These are phyloP conservation scores for Edaphochlamys debaryana DNA, from an alignment of 139 green algal species.

Conservation along the genomic window DNA sequence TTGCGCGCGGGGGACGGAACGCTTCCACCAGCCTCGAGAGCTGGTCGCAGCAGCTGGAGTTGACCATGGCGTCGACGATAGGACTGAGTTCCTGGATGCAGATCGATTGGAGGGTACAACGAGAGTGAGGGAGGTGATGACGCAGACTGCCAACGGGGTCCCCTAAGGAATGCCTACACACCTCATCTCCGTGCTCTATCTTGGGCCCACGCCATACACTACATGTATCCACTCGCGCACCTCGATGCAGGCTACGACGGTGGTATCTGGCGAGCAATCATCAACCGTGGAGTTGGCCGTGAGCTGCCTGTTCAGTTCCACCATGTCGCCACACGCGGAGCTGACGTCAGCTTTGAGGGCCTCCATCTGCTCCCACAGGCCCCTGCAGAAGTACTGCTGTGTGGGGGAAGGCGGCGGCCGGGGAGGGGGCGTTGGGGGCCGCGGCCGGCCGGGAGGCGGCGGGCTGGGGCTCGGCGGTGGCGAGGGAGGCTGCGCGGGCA, in stretches of 20 bases:
- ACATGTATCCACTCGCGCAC: background rate
- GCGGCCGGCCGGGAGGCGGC: background rate
- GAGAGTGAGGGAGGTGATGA: too few relatives aligned
- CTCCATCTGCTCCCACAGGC: background rate
- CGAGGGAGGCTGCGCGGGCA: too few relatives aligned
- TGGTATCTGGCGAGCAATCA: background rate
- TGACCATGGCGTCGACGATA: background rate
- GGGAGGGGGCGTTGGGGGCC: background rate
- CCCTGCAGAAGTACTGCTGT: background rate
- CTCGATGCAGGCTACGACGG: background rate
- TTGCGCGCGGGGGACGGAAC: background rate
- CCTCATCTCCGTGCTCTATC: too few relatives aligned
- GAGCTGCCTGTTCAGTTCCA: background rate
- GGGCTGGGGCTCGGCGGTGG: background rate
- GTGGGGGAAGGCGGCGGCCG: background rate
- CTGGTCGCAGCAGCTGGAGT: background rate
- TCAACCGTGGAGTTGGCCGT: background rate
- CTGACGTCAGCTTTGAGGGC: background rate
- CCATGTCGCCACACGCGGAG: background rate
- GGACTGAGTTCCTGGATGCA: background rate
- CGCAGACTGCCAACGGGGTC: too few relatives aligned
- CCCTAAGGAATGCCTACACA: too few relatives aligned
- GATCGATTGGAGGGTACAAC: too few relatives aligned
- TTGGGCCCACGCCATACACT: too few relatives aligned
- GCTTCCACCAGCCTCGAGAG: conserved; percentile 1